Percentiles rank a stretch among this genome's conserved stretches.
phyloP scores from a whole-genome alignment of 768 basidiomycete species.

The Mycena olivaceomarginata region DNA sequence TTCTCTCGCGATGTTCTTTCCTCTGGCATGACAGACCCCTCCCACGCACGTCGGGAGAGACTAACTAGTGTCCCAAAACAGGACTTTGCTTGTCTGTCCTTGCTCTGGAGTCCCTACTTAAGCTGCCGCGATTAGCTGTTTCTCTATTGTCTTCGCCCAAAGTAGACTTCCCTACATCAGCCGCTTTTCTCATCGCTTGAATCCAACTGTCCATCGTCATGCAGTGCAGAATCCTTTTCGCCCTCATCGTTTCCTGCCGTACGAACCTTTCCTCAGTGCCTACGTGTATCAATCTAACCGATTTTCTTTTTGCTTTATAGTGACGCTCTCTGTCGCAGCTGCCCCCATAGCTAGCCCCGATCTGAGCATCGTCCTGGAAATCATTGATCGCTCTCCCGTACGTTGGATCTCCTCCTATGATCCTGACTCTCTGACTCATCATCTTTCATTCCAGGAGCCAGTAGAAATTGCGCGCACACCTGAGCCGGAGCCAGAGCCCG shows the following conservation, averaged over 20 bases:
- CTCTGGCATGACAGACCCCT: neutral
- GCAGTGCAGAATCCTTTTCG: constrained; percentile 19
- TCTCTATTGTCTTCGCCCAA: constrained; percentile 15
- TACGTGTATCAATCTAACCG: neutral
- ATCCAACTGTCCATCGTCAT: neutral
- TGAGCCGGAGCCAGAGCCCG: constrained; percentile 14
- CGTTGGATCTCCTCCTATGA: too few species aligned
- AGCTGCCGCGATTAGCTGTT: neutral
- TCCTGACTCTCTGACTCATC: too few species aligned
- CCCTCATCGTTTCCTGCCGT: constrained; percentile 16
- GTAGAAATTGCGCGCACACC: constrained; percentile 21
- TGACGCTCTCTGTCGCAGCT: constrained; percentile 13
- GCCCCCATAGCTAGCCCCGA: neutral
- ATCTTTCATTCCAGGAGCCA: neutral
- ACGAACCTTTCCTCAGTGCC: neutral
- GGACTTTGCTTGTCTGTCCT: neutral
- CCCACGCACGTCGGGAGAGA: neutral
- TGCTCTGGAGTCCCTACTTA: neutral
- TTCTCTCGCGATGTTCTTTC: neutral
- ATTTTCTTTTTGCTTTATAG: neutral
- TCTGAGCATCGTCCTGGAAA: too few species aligned
- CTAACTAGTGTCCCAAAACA: constrained; percentile 5
- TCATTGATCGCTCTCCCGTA: neutral
- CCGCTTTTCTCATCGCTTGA: neutral
- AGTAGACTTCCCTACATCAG: constrained; percentile 1